phyloP scores from a whole-genome alignment of 257 asterid species.

The Thymus mandschuricus region DNA sequence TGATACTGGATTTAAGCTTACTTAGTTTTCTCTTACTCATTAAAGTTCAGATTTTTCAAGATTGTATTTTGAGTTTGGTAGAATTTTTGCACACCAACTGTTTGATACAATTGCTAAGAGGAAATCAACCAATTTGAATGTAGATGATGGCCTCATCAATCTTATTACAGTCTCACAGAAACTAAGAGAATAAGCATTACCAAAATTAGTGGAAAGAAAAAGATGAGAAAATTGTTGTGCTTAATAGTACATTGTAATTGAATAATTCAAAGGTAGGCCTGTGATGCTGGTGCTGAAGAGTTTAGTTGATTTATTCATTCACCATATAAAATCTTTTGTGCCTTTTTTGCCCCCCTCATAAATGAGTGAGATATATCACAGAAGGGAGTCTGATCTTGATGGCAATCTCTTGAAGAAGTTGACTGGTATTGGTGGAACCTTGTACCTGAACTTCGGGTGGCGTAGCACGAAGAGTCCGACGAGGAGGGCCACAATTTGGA shows the following conservation, averaged over 20 bases:
- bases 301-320: conserved; percentile 32
- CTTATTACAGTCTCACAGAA: conserved; percentile 27
- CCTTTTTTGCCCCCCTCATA: conserved; percentile 5
- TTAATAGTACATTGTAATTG: conserved; percentile 37
- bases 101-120: conserved; percentile 15
- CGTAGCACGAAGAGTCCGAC: conserved; percentile 71
- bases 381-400: conserved; percentile 77
- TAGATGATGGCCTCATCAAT: conserved; percentile 8
- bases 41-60: background rate
- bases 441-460: conserved; percentile 78
- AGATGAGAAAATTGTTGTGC: conserved; percentile 24
- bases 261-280: too few relatives aligned
- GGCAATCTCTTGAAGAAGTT: conserved; percentile 97
- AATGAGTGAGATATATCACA: conserved; percentile 42
- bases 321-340: conserved; percentile 2
- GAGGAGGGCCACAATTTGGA: conserved; percentile 70
- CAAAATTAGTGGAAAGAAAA: conserved; percentile 26
- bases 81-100: background rate
- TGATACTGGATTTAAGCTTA: background rate
- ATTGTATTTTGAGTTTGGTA: too few relatives aligned
- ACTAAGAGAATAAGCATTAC: background rate
- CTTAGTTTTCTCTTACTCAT: background rate
- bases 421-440: conserved; percentile 75
- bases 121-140: conserved; percentile 24
- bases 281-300: conserved; percentile 20